phyloP scores from a whole-genome alignment of 1,284 basidiomycete species.

The Moniliella sp. region DNA sequence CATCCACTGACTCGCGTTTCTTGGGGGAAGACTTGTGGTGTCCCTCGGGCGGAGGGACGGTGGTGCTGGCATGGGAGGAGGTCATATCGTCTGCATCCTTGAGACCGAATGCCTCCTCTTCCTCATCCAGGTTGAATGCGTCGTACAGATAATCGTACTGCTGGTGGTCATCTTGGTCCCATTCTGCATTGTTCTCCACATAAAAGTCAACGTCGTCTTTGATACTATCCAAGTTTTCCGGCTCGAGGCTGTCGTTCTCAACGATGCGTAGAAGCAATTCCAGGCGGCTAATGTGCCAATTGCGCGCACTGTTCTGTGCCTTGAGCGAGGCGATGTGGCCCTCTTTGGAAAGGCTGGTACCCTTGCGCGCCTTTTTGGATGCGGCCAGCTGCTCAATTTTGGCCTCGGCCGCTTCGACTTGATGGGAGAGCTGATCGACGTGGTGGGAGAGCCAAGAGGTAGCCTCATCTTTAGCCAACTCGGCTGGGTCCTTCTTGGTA shows the following conservation, averaged over 20 bases:
- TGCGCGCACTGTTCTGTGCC: slow-evolving; percentile 68
- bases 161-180: slow-evolving; percentile 83
- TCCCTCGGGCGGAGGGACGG: no score
- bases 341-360: slow-evolving; percentile 36
- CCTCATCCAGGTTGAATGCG: slow-evolving; percentile 87
- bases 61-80: slow-evolving; percentile 38
- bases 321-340: slow-evolving; percentile 66
- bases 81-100: slow-evolving; percentile 46
- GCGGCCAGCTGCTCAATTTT: slow-evolving; percentile 76
- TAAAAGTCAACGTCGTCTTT: slow-evolving; percentile 94
- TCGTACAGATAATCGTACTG: slow-evolving; percentile 96
- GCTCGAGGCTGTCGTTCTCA: slow-evolving; percentile 70
- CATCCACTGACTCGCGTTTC: no score
- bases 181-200: slow-evolving; percentile 69
- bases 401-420: slow-evolving; percentile 81
- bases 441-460: slow-evolving; percentile 38
- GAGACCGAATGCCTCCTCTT: slow-evolving; percentile 42
- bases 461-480: slow-evolving; percentile 81
- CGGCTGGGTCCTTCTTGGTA: slow-evolving; percentile 79
- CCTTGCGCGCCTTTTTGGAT: slow-evolving; percentile 53
- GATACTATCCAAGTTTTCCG: slow-evolving; percentile 58
- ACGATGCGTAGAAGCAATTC: slow-evolving; percentile 80
- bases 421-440: slow-evolving; percentile 76
- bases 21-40: no score
- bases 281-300: slow-evolving; percentile 81